Base-by-base conservation (phyloP, 2,329 filamentous ascomycete genomes). In the Seiridium unicorne region DNA sequence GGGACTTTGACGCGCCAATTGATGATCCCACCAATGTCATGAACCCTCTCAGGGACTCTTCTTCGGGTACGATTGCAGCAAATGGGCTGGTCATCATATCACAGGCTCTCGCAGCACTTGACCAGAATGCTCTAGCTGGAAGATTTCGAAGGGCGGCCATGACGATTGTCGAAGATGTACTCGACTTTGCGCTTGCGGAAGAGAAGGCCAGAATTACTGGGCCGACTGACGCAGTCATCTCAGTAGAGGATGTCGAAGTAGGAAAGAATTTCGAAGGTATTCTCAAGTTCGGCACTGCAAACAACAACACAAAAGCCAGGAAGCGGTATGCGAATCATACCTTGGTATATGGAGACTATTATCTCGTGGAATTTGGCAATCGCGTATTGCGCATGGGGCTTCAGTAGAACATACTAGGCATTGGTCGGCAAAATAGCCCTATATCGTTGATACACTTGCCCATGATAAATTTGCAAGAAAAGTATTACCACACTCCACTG, bases 271-370 rank as follows among this genome's bases (percentile, higher is more conserved):
- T 73, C 58, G 72, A 75, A 6, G 66, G 64, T 5, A 70, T 75
- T 11, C 57, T 76, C 40, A 72, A 70, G 58, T 64, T 70, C 48
- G 69, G 66, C 5, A 76, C 74, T 1, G 74, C 72, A 2, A 75
- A 75, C 40, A 67, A 72, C 56, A 75, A 76, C 47, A 66, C 62
- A 2, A 64, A 67, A 5, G 69, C 62, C n/a, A 59, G 59, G 18
- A 62, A 67, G n/a, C 58, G 67, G 44, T 73, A 74, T 47, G 64
- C 61, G 4, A 66, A 77, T 38, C 74, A 76, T 62, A 79, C 78
- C 0, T 63, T 82, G 6, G 79, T 82, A 1, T 82, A 82, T 66
- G 80, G 77, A 3, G 79, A 81, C 63, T 82, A 82, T 61, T 82
- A 76, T 61, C 64, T 82, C 51, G 62, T 81, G 4, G 77, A 80